Evolutionary conservation across 169 alveolate species (phyloP).

Genomic region (Cryptosporidium ryanae): DNA sequence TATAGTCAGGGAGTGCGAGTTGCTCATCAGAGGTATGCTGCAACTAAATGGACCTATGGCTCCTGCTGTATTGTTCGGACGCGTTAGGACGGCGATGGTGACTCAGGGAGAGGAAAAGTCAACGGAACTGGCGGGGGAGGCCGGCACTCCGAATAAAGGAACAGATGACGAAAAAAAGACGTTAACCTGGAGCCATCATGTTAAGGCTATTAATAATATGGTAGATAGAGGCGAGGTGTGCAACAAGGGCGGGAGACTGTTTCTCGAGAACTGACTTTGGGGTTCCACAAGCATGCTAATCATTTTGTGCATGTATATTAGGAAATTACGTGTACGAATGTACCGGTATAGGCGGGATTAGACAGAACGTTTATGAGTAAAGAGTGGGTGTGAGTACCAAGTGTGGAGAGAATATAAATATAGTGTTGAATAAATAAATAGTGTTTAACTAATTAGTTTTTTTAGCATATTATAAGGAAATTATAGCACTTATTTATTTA

Average conservation of each 20-base stretch:
- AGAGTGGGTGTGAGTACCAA: too few species aligned
- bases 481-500: too few species aligned
- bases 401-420: too few species aligned
- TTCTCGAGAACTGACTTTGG: slow-evolving; percentile 28
- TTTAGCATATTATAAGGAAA: too few species aligned
- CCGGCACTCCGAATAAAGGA: not conserved
- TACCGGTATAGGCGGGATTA: not conserved
- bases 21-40: slow-evolving; percentile 47
- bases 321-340: not conserved
- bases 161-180: not conserved
- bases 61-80: slow-evolving; percentile 63
- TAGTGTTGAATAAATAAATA: too few species aligned
- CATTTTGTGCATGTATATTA: too few species aligned
- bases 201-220: slow-evolving; percentile 69
- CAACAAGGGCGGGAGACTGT: slow-evolving; percentile 66
- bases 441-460: too few species aligned
- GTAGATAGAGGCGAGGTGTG: slow-evolving; percentile 66
- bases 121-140: not conserved
- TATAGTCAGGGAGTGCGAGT: slow-evolving; percentile 52
- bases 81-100: slow-evolving; percentile 65
- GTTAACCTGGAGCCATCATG: slow-evolving; percentile 65
- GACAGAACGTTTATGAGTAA: too few species aligned
- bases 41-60: slow-evolving; percentile 74
- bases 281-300: not conserved
- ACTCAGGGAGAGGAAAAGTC: slow-evolving; percentile 18